Evolutionary conservation across 768 basidiomycete species (phyloP).

Genomic region (Xerocomus potaroensis): DNA sequence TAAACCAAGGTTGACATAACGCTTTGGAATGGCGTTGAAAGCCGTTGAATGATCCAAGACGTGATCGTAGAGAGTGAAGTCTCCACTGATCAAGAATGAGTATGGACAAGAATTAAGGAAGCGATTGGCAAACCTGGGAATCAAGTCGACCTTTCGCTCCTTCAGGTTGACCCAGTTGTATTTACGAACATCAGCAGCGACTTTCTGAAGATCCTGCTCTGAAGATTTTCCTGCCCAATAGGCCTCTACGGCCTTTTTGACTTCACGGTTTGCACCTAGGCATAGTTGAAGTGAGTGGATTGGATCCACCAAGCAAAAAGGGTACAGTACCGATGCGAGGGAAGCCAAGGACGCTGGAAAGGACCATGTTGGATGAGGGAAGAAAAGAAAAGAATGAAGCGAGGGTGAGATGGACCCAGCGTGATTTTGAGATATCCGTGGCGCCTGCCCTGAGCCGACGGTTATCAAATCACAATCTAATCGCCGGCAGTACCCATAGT

Average conservation of each 20-base stretch:
- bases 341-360: conserved; percentile 85
- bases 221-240: conserved; percentile 95
- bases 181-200: conserved; percentile 84
- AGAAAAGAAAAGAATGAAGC: conserved; percentile 12
- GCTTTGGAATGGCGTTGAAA: conserved; percentile 96
- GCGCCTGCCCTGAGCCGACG: conserved; percentile 33
- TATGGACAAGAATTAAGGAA: neutral
- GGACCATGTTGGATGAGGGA: conserved; percentile 51
- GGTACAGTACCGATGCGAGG: conserved; percentile 65
- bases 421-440: conserved; percentile 27
- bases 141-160: conserved; percentile 77
- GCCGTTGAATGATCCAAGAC: conserved; percentile 95
- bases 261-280: conserved; percentile 86
- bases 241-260: conserved; percentile 97
- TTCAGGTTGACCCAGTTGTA: conserved; percentile 85
- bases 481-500: conserved; percentile 11
- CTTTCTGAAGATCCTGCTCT: conserved; percentile 83
- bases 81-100: conserved; percentile 60
- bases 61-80: conserved; percentile 98
- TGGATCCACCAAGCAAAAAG: neutral
- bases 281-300: conserved; percentile 2
- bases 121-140: conserved; percentile 70
- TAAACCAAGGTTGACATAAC: conserved; percentile 82
- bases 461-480: conserved; percentile 23
- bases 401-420: conserved; percentile 1